phyloP scores from a whole-genome alignment of 176 grass and related monocot species.

The Aegilops sharonensis region DNA sequence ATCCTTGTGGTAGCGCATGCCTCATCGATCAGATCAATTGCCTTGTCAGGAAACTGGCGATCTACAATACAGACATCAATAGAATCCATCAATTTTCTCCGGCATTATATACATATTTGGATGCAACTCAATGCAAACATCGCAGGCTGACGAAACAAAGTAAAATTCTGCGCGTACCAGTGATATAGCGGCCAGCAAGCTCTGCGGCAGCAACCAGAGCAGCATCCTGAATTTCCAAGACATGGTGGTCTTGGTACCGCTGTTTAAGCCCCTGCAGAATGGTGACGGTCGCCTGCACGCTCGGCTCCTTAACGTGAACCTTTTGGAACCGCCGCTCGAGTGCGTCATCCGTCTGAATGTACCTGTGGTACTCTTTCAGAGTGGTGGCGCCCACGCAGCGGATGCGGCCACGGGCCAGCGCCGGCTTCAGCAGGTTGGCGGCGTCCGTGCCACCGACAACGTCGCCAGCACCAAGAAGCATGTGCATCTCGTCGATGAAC shows the following conservation, averaged over 20 bases:
- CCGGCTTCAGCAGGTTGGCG: background rate
- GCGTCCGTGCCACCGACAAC: background rate
- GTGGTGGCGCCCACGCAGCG: background rate
- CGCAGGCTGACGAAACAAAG: background rate
- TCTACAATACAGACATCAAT: background rate
- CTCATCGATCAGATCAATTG: background rate
- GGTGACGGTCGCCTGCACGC: background rate
- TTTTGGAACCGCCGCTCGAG: background rate
- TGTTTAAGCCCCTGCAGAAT: background rate
- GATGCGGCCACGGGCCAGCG: background rate
- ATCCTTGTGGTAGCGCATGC: background rate
- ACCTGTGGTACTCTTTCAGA: no score
- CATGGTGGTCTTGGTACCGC: background rate
- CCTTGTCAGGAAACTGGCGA: background rate
- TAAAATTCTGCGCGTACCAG: background rate
- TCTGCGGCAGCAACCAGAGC: background rate
- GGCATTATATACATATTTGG: no score
- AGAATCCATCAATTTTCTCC: background rate
- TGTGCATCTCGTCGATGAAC: background rate
- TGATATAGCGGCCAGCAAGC: background rate
- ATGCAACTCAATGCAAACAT: background rate
- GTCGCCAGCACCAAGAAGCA: background rate
- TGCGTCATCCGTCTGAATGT: no score
- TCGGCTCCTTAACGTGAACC: background rate
- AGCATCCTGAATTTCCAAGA: background rate